Percentiles rank a stretch among this genome's conserved stretches.
These are phyloP conservation scores for Penicillium daleae DNA, from an alignment of 495 filamentous ascomycete genomes.

Conservation along the genomic window DNA sequence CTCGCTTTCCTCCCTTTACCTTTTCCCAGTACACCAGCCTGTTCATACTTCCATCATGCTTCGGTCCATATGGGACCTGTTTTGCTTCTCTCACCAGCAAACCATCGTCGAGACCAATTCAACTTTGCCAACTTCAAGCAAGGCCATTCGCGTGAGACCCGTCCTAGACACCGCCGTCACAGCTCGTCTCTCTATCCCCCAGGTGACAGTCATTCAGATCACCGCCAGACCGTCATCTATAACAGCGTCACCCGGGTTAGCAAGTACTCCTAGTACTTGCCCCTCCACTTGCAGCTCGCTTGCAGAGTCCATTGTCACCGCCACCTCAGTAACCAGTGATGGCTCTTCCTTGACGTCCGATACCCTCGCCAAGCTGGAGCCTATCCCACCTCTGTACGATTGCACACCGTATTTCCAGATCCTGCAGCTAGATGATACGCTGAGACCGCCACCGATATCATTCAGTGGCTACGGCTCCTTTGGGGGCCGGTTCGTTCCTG, in stretches of 20 bases:
- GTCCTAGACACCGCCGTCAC: slow-evolving; percentile 1
- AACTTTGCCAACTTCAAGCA: not conserved
- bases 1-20: not conserved
- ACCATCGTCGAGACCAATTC: not conserved
- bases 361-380: slow-evolving; percentile 11
- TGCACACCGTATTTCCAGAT: slow-evolving; percentile 30
- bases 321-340: slow-evolving; percentile 22
- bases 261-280: slow-evolving; percentile 18
- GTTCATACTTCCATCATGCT: slow-evolving; percentile 12
- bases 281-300: slow-evolving; percentile 18
- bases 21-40: not conserved
- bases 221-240: not conserved
- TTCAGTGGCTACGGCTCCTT: slow-evolving; percentile 36
- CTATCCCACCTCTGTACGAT: slow-evolving; percentile 9
- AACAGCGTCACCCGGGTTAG: slow-evolving; percentile 2
- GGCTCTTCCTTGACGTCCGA: slow-evolving; percentile 16
- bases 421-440: slow-evolving; percentile 31
- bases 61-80: slow-evolving; percentile 20
- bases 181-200: slow-evolving; percentile 9
- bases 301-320: slow-evolving; percentile 21
- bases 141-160: slow-evolving; percentile 12
- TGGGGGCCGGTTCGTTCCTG: slow-evolving; percentile 39
- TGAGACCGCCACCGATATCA: slow-evolving; percentile 28
- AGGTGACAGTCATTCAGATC: not conserved
- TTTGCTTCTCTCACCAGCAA: slow-evolving; percentile 24